A percentile compares a stretch with the other conserved stretches of the same genome.
These are phyloP conservation scores for Aristolochia fimbriata DNA, from an alignment of 164 flowering plant genomes.

Conservation along the genomic window DNA sequence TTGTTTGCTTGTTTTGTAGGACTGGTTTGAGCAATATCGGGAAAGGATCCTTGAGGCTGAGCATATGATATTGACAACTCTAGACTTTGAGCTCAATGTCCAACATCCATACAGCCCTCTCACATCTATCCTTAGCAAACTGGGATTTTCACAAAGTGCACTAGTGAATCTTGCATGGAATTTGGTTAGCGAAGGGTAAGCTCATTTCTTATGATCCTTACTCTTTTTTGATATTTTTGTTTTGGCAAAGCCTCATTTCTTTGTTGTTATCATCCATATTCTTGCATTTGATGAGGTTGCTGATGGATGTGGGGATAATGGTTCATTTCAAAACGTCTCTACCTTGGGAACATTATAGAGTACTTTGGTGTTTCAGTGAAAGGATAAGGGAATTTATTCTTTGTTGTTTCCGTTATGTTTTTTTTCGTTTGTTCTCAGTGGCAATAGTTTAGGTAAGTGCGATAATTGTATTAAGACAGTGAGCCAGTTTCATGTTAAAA, in stretches of 20 bases:
- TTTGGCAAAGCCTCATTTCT: background rate
- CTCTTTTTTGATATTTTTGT: background rate
- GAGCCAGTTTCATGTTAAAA: too few species aligned
- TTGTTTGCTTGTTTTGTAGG: constrained; percentile 33
- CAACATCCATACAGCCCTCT: constrained; percentile 85
- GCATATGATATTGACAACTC: constrained; percentile 75
- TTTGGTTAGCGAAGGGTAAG: constrained; percentile 93
- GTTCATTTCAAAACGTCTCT: background rate
- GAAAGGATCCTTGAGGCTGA: constrained; percentile 82
- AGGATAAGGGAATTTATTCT: too few species aligned
- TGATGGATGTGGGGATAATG: background rate
- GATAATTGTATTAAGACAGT: too few species aligned
- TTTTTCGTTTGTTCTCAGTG: too few species aligned
- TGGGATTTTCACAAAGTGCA: constrained; percentile 68
- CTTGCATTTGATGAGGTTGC: background rate
- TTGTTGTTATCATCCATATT: background rate
- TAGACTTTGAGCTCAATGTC: constrained; percentile 87
- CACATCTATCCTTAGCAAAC: constrained; percentile 66
- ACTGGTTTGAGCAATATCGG: constrained; percentile 89
- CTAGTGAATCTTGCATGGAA: constrained; percentile 70
- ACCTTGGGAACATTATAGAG: too few species aligned
- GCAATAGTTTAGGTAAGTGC: too few species aligned
- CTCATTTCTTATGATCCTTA: background rate
- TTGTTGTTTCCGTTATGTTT: too few species aligned
- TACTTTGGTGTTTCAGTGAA: too few species aligned